Percentiles rank a stretch among this genome's conserved stretches.
Evolutionary conservation across 495 filamentous ascomycete species (phyloP).

Genomic region (Penicillium canescens): DNA sequence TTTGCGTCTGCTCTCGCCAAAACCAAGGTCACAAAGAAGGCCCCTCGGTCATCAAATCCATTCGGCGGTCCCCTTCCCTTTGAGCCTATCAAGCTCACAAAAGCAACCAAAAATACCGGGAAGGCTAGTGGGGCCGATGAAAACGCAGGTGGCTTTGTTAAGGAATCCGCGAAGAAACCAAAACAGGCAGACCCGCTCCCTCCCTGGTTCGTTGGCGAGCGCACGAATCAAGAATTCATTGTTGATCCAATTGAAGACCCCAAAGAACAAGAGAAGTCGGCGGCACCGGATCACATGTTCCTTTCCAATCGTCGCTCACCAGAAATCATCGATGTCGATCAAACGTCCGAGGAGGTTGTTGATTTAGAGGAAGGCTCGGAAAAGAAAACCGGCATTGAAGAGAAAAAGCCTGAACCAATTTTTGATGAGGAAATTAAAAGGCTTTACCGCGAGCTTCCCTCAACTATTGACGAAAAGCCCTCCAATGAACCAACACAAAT

Average conservation of each 20-base stretch:
- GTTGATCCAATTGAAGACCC: slow-evolving; percentile 29
- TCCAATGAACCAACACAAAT: neutral
- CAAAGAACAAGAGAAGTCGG: slow-evolving; percentile 18
- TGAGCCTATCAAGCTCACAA: slow-evolving; percentile 74
- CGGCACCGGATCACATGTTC: slow-evolving; percentile 36
- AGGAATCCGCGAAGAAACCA: slow-evolving; percentile 42
- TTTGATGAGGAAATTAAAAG: slow-evolving; percentile 1
- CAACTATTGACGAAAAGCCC: slow-evolving; percentile 2
- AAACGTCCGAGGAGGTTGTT: slow-evolving; percentile 38
- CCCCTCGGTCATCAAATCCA: slow-evolving; percentile 18
- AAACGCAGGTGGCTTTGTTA: slow-evolving; percentile 69
- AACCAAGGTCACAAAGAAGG: slow-evolving; percentile 36
- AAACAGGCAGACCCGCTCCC: slow-evolving; percentile 67
- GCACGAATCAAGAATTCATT: slow-evolving; percentile 34
- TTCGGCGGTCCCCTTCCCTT: slow-evolving; percentile 85
- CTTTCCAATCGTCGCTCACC: slow-evolving; percentile 42
- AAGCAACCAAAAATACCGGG: slow-evolving; percentile 20
- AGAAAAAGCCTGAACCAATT: neutral
- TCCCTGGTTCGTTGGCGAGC: slow-evolving; percentile 72
- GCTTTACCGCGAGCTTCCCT: neutral
- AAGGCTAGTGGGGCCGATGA: slow-evolving; percentile 41
- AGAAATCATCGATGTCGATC: slow-evolving; percentile 49
- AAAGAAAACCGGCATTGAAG: slow-evolving; percentile 5
- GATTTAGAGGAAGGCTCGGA: slow-evolving; percentile 40
- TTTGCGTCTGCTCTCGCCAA: slow-evolving; percentile 45